Evolutionary conservation across 495 filamentous ascomycete species (phyloP), one percentile per base, ranked within the genome.

Genomic region (Neurospora sp.): DNA sequence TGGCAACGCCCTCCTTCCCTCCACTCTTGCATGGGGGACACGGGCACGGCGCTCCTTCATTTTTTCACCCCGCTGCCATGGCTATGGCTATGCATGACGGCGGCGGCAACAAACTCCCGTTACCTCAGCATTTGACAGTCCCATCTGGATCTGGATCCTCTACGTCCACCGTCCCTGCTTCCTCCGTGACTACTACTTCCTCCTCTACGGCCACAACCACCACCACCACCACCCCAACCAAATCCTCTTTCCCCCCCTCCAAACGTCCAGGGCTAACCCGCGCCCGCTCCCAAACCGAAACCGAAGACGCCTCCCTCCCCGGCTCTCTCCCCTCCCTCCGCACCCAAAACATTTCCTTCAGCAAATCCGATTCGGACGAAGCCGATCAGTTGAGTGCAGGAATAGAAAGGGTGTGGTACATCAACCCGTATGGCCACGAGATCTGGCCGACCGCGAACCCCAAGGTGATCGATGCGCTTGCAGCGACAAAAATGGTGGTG

Each of bases 361-460:
- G 84, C 82, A 98, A 98, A 80, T 61, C 53, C 6, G 53, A 61
- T 3, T 61, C 53, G 1, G 79, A 83, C 59, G 76, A 81, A 72
- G 78, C 81, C 86, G 91, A 76, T 59, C 91, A 93, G 71, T 86
- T 98, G 9, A 87, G 91, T 0, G 87, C 91, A 8, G 88, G 91
- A 44, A 97, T 98, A 75, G 83, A 88, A 75, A 86, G 95, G 8
- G 87, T 98, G 74, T 98, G 93, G 93, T 98, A 98, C 83, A 98
- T 98, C 82, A 98, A 97, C 80, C 94, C 94, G 1, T 98, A 97
- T 82, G 95, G 95, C 37, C 87, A 88, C 76, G 94, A 97, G 81
- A 97, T 98, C 79, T 87, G 90, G 35, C 92, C 92, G 0, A 82
- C 88, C 0, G 91, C 93, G 2, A 98, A 97, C 77, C 91, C 93